Evolutionary conservation across 2,329 filamentous ascomycete genomes (phyloP).

Genomic region (Diaporthe velutina): DNA sequence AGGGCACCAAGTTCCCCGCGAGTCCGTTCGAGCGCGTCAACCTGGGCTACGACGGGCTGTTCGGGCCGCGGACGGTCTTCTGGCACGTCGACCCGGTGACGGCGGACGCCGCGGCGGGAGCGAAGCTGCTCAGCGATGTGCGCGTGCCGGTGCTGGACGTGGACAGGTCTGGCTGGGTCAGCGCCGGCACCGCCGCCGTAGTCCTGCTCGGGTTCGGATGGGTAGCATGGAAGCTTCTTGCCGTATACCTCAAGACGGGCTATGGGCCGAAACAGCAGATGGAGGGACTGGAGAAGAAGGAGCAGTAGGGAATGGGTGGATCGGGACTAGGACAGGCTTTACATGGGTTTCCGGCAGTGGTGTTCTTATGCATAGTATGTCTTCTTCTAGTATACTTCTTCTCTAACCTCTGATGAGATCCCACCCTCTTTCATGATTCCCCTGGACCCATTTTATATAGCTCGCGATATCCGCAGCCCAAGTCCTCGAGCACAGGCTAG

Average conservation of each 20-base stretch:
- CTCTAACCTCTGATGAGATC: slow-evolving; percentile 4
- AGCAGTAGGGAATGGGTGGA: slow-evolving; percentile 41
- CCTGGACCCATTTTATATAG: neutral
- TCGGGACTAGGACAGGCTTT: neutral
- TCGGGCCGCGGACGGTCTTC: slow-evolving; percentile 82
- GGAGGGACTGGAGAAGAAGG: slow-evolving; percentile 43
- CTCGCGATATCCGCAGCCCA: neutral
- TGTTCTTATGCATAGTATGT: slow-evolving; percentile 17
- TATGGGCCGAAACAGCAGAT: slow-evolving; percentile 45
- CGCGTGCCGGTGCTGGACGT: slow-evolving; percentile 76
- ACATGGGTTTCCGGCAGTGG: neutral
- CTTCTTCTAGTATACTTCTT: slow-evolving; percentile 16
- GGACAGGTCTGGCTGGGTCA: slow-evolving; percentile 62
- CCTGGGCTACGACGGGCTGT: slow-evolving; percentile 88
- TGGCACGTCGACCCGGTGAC: slow-evolving; percentile 78
- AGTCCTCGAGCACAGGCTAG: neutral
- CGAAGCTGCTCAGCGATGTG: slow-evolving; percentile 65
- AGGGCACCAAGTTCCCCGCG: slow-evolving; percentile 74
- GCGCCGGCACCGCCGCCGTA: slow-evolving; percentile 67
- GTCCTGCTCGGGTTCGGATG: slow-evolving; percentile 77
- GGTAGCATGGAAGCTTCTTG: slow-evolving; percentile 72
- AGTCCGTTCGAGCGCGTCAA: slow-evolving; percentile 90
- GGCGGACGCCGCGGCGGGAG: slow-evolving; percentile 40
- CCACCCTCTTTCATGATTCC: neutral
- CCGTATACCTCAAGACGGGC: slow-evolving; percentile 52